Conservation (phyloP, 768 basidiomycete species). For the Termitomyces sp. region DNA sequence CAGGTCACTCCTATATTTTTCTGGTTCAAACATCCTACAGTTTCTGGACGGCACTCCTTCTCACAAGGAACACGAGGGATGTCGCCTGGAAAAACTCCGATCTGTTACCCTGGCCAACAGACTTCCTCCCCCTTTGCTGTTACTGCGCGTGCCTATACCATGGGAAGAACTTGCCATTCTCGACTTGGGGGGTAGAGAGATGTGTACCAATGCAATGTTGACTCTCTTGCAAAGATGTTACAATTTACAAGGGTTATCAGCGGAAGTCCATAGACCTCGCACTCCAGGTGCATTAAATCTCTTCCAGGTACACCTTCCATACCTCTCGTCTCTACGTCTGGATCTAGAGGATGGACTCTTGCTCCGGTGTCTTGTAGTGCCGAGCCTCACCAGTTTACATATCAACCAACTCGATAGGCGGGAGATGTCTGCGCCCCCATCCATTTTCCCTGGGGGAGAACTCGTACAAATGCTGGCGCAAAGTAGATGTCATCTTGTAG, state of each 20-base stretch:
- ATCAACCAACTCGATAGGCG: background rate
- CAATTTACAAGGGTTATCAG: background rate
- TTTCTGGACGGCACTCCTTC: background rate
- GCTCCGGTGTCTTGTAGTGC: background rate
- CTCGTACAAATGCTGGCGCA: conserved; percentile 1
- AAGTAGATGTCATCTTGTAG: background rate
- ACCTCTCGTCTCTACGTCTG: conserved; percentile 1
- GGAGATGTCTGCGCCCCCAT: background rate
- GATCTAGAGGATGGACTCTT: conserved; percentile 1
- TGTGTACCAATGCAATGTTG: background rate
- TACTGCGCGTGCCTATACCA: background rate
- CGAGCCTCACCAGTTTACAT: background rate
- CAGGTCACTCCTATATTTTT: background rate
- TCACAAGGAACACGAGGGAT: background rate
- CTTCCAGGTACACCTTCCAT: background rate
- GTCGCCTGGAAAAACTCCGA: background rate
- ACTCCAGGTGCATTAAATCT: background rate
- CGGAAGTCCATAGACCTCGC: background rate
- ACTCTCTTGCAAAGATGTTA: background rate
- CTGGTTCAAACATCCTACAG: conserved; percentile 2
- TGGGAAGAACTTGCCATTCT: conserved; percentile 1
- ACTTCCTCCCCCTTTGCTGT: background rate
- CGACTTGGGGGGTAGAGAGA: background rate
- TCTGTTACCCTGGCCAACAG: background rate
- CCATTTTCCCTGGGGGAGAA: background rate